Evolutionary conservation across 208 protist genomes (phyloP), one percentile per base, ranked within the genome.

Genomic region (Phytomonas serpens): DNA sequence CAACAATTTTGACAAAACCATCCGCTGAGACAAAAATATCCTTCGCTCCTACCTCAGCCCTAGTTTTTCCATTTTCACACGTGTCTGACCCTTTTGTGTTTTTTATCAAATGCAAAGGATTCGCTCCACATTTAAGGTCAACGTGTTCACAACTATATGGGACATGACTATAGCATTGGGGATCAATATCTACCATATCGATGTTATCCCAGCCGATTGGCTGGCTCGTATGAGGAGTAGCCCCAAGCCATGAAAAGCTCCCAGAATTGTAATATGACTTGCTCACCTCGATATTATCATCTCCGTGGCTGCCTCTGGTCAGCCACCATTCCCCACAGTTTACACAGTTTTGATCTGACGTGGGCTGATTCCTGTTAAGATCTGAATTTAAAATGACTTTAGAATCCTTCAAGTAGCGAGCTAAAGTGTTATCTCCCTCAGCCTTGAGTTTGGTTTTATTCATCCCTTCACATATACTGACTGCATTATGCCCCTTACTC

Each of bases 211-310:
- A 57, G 23, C 47, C 47, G 19, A 57, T 23, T 19, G 23, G 23
- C 47, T 9, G 23, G 47, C 27, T 57, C 47, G 23, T 57, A 27
- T 57, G 47, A 27, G 11, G 47, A 27, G 47, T 57, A 57, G 72
- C 76, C 30, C 85, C 84, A 11, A 95, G 80, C 88, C 90, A 95
- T 30, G 84, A 85, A 64, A 77, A 82, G 57, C 75, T 81, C 19
- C 79, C 75, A 23, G 83, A 88, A 66, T 67, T 82, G 68, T 74
- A 77, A 75, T 95, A 95, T 30, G 84, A 83, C 6, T 77, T 75
- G 69, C 84, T 95, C 42, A 93, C 78, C 75, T 93, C 84, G 5
- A 95, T 88, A 67, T 82, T 79, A 67, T 93, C 88, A 42, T 92
- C 86, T 52, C 83, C 86, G 69, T 78, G 75, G 57, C 85, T 81